A percentile compares a stretch with the other conserved stretches of the same genome.
Conservation (phyloP, 1,284 basidiomycete genomes). For the Microbotryomycetes sp. region DNA sequence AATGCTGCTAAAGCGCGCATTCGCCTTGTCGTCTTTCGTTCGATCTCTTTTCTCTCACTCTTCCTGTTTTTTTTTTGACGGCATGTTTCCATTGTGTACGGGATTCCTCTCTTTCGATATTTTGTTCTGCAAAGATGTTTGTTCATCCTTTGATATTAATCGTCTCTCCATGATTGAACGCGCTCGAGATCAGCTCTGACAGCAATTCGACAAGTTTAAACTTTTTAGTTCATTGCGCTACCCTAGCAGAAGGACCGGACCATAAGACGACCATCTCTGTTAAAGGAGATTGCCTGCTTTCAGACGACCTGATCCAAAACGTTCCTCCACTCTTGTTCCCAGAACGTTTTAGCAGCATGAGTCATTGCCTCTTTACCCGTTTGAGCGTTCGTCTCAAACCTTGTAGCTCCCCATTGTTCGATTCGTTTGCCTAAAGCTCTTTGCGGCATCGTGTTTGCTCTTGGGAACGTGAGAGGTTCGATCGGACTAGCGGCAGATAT, state of each 20-base stretch:
- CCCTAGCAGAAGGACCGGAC: no score
- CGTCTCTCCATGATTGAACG: no score
- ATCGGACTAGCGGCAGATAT: slow-evolving; percentile 12
- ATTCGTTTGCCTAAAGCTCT: slow-evolving; percentile 20
- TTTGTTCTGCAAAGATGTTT: no score
- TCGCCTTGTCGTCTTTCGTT: not conserved
- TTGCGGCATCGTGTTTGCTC: slow-evolving; percentile 16
- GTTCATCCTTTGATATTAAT: no score
- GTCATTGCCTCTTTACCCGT: slow-evolving; percentile 24
- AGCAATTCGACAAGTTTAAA: no score
- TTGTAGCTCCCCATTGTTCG: slow-evolving; percentile 19
- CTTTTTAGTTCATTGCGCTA: no score
- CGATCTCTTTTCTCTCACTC: not conserved
- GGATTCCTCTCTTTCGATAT: not conserved
- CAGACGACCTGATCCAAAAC: not conserved
- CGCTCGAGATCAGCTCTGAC: no score
- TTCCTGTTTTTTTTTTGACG: not conserved
- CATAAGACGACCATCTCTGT: no score
- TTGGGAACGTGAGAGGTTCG: slow-evolving; percentile 10
- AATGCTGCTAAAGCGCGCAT: slow-evolving; percentile 31
- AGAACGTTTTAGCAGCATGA: slow-evolving; percentile 18
- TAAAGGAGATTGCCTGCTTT: no score
- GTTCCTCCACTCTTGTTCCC: slow-evolving; percentile 3
- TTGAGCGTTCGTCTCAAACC: slow-evolving; percentile 29
- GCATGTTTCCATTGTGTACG: not conserved